Base-by-base conservation (phyloP, 2,329 filamentous ascomycete species). In the Bipolaris gigantea region DNA sequence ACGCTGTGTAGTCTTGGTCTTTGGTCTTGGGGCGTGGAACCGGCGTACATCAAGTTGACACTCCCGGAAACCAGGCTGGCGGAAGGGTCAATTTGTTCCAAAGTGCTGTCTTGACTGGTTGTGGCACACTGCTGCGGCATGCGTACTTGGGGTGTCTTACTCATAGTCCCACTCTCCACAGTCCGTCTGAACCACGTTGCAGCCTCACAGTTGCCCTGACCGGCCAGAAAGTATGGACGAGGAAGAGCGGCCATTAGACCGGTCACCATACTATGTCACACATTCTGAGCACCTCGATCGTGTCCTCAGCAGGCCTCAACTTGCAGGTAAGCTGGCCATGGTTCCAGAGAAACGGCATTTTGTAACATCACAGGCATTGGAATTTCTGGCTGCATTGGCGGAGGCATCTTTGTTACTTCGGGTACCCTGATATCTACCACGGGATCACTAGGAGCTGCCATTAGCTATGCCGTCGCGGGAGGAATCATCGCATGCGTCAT, bases 391-490 rank as follows among this genome's bases (percentile, higher is more conserved):
- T 60, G 56, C 36, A 54, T 67, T 21, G 64, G 64, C 2, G 63
- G 49, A 9, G 62, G 64, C 2, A 53, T 66, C 10, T 63, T 66
- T 39, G 55, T 66, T 32, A 60, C 50, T 1, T 61, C 57, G 0
- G 61, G 64, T 15, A 46, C 57, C 13, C 42, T 65, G 2, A 60
- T 66, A 38, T 41, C 64, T 5, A 63, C 56, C 2, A 54, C 58
- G 16, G 64, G 64, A 5, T 64, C 63, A 10, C 43, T 66, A 2
- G 64, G 64, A 38, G 64, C 55, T 19, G 49, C 63, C 11, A 30
- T 67, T 10, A 61, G 60, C 44, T 66, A 67, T 58, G 44, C 63
- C 2, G 43, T 67, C 32, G 63, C 63, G 8, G 64, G 61, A 8
- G 44, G 48, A 8, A 62, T 65, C 1, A 44, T 60, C 11, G 61